Evolutionary conservation across 345 rosid species (phyloP), one percentile per base, ranked within the genome.

Genomic region (Litchi chinensis): DNA sequence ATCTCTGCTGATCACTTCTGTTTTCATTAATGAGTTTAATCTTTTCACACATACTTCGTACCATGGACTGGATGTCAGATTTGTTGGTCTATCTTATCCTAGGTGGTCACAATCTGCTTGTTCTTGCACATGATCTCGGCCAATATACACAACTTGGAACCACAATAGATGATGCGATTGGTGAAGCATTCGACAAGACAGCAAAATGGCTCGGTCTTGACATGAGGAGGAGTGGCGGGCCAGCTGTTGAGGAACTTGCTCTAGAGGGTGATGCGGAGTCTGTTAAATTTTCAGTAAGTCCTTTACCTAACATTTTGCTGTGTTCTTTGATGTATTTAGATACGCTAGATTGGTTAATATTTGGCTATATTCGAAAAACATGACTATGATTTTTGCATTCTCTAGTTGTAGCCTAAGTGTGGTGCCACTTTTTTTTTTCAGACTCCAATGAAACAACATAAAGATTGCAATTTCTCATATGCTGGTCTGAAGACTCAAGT

Each of bases 401-500:
- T 77, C 19, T 71, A 59, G 48, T 59, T 13, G 32, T 48, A 37
- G 77, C 18, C 77, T 71, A 65, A 73, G n/a, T 48, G 78, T 68
- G 63, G 62, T 63, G 2, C n/a, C 65, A 1, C 68, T 72, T 72
- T 82, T 54, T 80, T 80, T 56, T 68, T 75, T 81, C 82, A 95
- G 99, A 87, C 88, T 68, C 95, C 97, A 41, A 93, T 93, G 99
- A 89, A 89, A 77, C 90, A 91, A 16, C 98, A 93, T 85, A 95
- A 91, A 85, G 93, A 93, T 79, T 92, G 97, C 87, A 95, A 95
- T 82, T 95, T 95, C 75, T 93, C 98, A 39, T 92, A 89, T 87
- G 97, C 99, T 77, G 98, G 99, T 79, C 85, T 95, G 88, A 95
- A 93, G 90, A 93, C 99, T 60, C 99, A 93, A 90, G 98, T 92